Evolutionary conservation across 768 basidiomycete species (phyloP).

Genomic region (Lyophyllum semitale): DNA sequence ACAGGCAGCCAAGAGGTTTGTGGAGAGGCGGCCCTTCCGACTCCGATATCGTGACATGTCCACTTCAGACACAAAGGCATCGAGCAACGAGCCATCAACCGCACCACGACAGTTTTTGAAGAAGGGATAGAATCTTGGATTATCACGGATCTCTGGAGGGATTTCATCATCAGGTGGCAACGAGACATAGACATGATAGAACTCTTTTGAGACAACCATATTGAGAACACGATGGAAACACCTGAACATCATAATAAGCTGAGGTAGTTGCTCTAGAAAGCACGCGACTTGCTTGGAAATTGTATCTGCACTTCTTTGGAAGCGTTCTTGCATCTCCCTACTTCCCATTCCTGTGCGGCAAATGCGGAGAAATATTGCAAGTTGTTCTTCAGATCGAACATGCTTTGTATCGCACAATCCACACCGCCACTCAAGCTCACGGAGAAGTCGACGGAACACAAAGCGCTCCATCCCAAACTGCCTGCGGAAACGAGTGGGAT

Average conservation of each 20-base stretch:
- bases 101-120: slow-evolving; percentile 30
- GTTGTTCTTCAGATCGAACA: slow-evolving; percentile 33
- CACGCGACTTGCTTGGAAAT: slow-evolving; percentile 36
- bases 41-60: slow-evolving; percentile 17
- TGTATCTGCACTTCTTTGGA: slow-evolving; percentile 38
- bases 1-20: slow-evolving; percentile 38
- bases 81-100: slow-evolving; percentile 36
- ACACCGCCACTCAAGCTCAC: slow-evolving; percentile 18
- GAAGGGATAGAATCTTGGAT: slow-evolving; percentile 34
- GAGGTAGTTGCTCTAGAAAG: not conserved
- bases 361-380: slow-evolving; percentile 37
- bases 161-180: slow-evolving; percentile 11
- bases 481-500: slow-evolving; percentile 22
- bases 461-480: slow-evolving; percentile 27
- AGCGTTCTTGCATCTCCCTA: slow-evolving; percentile 31
- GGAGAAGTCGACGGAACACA: slow-evolving; percentile 29
- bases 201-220: slow-evolving; percentile 7
- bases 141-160: slow-evolving; percentile 24
- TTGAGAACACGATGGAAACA: slow-evolving; percentile 21
- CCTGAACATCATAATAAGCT: slow-evolving; percentile 3
- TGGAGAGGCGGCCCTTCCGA: slow-evolving; percentile 35
- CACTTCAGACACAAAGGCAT: slow-evolving; percentile 15
- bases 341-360: slow-evolving; percentile 26
- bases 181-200: slow-evolving; percentile 1
- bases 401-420: slow-evolving; percentile 22